These are phyloP conservation scores for Elasticomyces elasticus DNA, from an alignment of 495 filamentous ascomycete genomes.

Conservation along the genomic window DNA sequence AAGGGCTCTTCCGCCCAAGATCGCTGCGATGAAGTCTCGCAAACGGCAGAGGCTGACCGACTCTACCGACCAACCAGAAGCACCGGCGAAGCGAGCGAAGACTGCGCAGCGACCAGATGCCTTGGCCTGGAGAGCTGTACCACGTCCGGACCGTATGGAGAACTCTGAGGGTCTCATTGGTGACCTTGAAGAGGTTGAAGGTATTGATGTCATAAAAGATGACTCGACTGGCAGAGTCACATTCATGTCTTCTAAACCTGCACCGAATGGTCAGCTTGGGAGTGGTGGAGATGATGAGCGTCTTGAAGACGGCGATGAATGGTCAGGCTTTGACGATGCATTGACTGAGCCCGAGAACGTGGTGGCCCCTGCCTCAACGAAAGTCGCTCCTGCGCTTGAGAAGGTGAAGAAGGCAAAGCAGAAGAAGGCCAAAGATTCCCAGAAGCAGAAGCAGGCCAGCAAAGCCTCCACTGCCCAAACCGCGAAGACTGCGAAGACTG, in stretches of 20 bases:
- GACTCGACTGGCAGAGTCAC: slow-evolving; percentile 41
- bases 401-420: slow-evolving; percentile 9
- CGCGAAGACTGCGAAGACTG: background rate
- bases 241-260: slow-evolving; percentile 17
- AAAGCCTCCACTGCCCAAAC: too few relatives aligned
- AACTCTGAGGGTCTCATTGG: slow-evolving; percentile 94
- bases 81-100: background rate
- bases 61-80: background rate
- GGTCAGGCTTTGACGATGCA: slow-evolving; percentile 47
- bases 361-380: background rate
- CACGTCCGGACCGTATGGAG: slow-evolving; percentile 74
- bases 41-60: slow-evolving; percentile 27
- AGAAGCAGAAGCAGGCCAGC: background rate
- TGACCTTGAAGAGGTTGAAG: slow-evolving; percentile 84
- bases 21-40: slow-evolving; percentile 22
- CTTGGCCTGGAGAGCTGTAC: slow-evolving; percentile 71
- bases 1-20: slow-evolving; percentile 19
- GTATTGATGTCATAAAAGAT: slow-evolving; percentile 66
- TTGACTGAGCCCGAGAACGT: background rate
- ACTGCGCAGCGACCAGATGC: slow-evolving; percentile 38
- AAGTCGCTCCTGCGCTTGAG: background rate
- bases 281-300: slow-evolving; percentile 33
- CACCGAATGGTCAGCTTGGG: slow-evolving; percentile 2
- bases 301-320: slow-evolving; percentile 36
- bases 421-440: background rate